A percentile compares a stretch with the other conserved stretches of the same genome.
phyloP scores from a whole-genome alignment of 495 filamentous ascomycete species.

The Hypoxylon intermedium region DNA sequence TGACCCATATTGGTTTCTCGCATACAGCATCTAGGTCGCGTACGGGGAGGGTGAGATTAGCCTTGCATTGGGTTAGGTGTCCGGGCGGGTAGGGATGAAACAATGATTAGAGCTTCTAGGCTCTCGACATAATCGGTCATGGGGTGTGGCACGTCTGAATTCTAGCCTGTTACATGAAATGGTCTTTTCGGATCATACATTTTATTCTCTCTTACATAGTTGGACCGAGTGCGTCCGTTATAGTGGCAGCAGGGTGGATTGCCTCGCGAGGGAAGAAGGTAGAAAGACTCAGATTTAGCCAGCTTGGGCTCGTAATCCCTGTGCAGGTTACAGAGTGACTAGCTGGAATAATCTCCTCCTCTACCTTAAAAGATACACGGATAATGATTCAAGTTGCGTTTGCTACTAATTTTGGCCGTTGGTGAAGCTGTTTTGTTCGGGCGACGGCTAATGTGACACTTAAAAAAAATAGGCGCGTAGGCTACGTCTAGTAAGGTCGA shows the following conservation, averaged over 20 bases:
- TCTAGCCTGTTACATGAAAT: constrained; percentile 17
- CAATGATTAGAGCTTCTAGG: constrained; percentile 39
- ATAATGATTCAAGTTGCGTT: constrained; percentile 32
- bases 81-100: constrained; percentile 34
- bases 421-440: no score
- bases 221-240: constrained; percentile 22
- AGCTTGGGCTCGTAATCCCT: constrained; percentile 1
- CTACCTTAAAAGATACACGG: constrained; percentile 28
- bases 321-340: constrained; percentile 6
- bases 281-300: not conserved
- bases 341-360: constrained; percentile 22
- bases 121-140: constrained; percentile 32
- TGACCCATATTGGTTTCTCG: constrained; percentile 38
- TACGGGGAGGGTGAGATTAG: constrained; percentile 26
- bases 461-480: not conserved
- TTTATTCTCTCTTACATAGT: constrained; percentile 33
- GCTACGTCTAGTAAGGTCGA: not conserved
- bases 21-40: constrained; percentile 36
- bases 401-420: not conserved
- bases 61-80: constrained; percentile 40
- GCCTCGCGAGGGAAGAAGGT: not conserved
- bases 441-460: not conserved
- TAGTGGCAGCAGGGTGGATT: not conserved
- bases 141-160: constrained; percentile 22
- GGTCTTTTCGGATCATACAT: constrained; percentile 7